phyloP scores from a whole-genome alignment of 1,284 basidiomycete species.

The Pseudozyma tsukubaensis region DNA sequence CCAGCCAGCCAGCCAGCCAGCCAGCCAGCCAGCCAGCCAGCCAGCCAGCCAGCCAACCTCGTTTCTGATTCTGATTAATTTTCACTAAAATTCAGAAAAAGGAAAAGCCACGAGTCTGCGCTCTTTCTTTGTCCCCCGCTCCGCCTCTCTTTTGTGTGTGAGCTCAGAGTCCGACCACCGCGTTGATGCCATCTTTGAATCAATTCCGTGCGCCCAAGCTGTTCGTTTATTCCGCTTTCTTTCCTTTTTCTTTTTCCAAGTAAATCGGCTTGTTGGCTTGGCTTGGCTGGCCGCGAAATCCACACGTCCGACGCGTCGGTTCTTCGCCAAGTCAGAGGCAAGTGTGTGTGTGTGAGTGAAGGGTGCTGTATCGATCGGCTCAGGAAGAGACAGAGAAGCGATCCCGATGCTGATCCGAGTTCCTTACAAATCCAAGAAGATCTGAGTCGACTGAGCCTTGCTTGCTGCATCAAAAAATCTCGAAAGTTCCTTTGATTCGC shows the following conservation, averaged over 20 bases:
- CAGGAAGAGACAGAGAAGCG: too few relatives aligned
- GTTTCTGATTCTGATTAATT: too few relatives aligned
- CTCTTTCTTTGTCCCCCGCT: too few relatives aligned
- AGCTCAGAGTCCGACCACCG: too few relatives aligned
- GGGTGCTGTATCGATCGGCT: not conserved
- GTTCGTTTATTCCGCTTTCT: not conserved
- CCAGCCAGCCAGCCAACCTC: too few relatives aligned
- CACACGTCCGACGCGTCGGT: slow-evolving; percentile 23
- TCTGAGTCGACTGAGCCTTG: slow-evolving; percentile 15
- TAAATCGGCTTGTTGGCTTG: too few relatives aligned
- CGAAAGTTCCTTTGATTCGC: slow-evolving; percentile 23
- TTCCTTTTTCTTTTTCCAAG: not conserved
- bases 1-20: too few relatives aligned
- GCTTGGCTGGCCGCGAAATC: slow-evolving; percentile 1
- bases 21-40: too few relatives aligned
- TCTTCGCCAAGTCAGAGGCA: not conserved
- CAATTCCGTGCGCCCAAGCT: not conserved
- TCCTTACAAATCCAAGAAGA: slow-evolving; percentile 35
- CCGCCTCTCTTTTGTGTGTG: too few relatives aligned
- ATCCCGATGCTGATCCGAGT: not conserved
- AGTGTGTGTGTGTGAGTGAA: not conserved
- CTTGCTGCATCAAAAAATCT: slow-evolving; percentile 15
- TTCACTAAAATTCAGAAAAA: too few relatives aligned
- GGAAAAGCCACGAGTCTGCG: too few relatives aligned
- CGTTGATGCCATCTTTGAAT: too few relatives aligned